A percentile compares a stretch with the other conserved stretches of the same genome.
phyloP scores from a whole-genome alignment of 192 early-diverging fungal species.

The Linnemannia zychae region DNA sequence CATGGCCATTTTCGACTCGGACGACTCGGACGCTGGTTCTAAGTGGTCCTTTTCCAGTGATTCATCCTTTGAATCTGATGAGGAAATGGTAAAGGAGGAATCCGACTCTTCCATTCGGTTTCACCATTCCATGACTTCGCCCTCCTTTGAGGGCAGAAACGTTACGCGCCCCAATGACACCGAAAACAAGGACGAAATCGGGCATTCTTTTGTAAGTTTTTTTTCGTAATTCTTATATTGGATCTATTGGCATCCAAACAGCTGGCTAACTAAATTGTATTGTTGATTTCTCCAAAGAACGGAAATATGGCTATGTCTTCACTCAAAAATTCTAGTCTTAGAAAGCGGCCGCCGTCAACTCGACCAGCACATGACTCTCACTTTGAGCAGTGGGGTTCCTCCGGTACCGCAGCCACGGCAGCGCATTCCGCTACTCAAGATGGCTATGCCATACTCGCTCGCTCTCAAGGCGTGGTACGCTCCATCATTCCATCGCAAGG shows the following conservation, averaged over 20 bases:
- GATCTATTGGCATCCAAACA: background rate
- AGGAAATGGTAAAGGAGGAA: background rate
- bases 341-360: conserved; percentile 2
- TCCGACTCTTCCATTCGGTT: background rate
- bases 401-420: background rate
- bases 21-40: background rate
- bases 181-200: background rate
- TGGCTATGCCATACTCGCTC: background rate
- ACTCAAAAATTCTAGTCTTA: background rate
- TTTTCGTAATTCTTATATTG: background rate
- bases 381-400: background rate
- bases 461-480: background rate
- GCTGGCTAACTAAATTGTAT: background rate
- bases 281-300: background rate
- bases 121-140: background rate
- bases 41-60: background rate
- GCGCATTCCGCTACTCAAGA: background rate
- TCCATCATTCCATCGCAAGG: background rate
- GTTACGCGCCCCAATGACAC: background rate
- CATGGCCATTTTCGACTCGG: background rate
- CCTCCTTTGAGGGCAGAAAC: background rate
- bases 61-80: background rate
- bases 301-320: background rate
- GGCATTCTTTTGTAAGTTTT: background rate
- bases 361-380: background rate